Percentiles rank a stretch among this genome's conserved stretches.
phyloP scores from a whole-genome alignment of 305 asterid genomes.

The Rubia tinctorum region DNA sequence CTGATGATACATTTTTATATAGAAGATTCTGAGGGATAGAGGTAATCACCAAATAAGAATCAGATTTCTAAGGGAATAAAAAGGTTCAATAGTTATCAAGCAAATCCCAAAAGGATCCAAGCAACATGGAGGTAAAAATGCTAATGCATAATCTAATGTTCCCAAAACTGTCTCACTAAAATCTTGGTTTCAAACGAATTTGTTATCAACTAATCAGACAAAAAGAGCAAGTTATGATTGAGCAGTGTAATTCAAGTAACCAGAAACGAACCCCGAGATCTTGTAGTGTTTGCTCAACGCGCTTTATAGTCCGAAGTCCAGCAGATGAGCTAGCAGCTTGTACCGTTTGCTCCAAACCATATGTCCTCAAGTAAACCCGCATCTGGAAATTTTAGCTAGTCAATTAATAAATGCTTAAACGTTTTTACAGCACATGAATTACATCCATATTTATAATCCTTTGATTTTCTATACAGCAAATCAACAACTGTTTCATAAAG shows the following conservation, averaged over 20 bases:
- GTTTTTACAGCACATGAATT: not conserved
- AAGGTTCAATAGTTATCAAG: not conserved
- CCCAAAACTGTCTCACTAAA: not conserved
- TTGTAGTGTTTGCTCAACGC: conserved; percentile 95
- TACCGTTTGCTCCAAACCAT: conserved; percentile 94
- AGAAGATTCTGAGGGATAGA: not conserved
- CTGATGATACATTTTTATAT: no score
- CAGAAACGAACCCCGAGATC: conserved; percentile 90
- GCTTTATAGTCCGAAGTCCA: conserved; percentile 92
- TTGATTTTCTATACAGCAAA: not conserved
- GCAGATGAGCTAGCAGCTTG: conserved; percentile 99
- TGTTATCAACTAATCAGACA: not conserved
- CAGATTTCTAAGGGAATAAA: not conserved
- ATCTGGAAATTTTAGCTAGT: conserved; percentile 52
- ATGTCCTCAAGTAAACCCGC: conserved; percentile 80
- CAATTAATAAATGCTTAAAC: conserved; percentile 16
- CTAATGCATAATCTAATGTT: not conserved
- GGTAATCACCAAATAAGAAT: not conserved
- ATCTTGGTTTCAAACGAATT: no score
- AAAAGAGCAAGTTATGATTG: not conserved
- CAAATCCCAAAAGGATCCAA: not conserved
- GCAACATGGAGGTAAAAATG: not conserved
- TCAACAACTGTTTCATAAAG: not conserved
- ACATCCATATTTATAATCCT: not conserved
- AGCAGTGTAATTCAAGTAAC: not conserved